These are phyloP conservation scores for Corymbia maculata DNA, from an alignment of 345 rosid genomes.

Conservation along the genomic window DNA sequence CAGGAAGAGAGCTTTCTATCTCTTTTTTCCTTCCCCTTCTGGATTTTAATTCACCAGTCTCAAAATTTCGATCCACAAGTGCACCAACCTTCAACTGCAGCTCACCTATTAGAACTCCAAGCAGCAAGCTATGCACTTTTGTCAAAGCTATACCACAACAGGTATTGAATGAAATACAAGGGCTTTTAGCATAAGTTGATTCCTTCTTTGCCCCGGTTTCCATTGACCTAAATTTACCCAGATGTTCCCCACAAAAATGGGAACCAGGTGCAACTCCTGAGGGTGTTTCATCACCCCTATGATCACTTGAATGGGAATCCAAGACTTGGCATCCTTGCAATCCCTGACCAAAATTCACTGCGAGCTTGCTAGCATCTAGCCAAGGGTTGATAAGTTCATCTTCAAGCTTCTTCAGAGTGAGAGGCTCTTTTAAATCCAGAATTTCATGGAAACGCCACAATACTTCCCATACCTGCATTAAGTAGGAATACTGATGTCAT, in stretches of 20 bases:
- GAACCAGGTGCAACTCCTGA: constrained; percentile 18
- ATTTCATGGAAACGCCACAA: constrained; percentile 67
- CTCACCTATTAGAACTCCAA: constrained; percentile 70
- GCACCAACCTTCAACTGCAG: constrained; percentile 89
- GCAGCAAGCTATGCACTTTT: constrained; percentile 52
- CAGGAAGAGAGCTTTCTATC: constrained; percentile 36
- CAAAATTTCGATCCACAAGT: constrained; percentile 83
- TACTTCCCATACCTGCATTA: constrained; percentile 66
- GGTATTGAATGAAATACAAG: constrained; percentile 21
- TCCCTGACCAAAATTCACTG: constrained; percentile 22
- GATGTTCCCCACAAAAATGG: constrained; percentile 12
- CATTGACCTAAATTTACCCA: constrained; percentile 21
- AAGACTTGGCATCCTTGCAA: constrained; percentile 14
- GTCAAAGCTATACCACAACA: constrained; percentile 47
- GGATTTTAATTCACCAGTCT: constrained; percentile 69
- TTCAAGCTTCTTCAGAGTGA: constrained; percentile 51
- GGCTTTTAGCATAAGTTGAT: constrained; percentile 17
- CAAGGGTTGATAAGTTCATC: constrained; percentile 68
- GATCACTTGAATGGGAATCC: constrained; percentile 15
- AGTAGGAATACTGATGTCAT: background rate
- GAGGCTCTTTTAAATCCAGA: constrained; percentile 60
- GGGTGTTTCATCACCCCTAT: constrained; percentile 14
- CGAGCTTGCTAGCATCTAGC: constrained; percentile 23
- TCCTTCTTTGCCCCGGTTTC: constrained; percentile 32
- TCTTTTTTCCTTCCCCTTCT: constrained; percentile 88